phyloP scores from a whole-genome alignment of 768 basidiomycete species.

The Collybia nuda region DNA sequence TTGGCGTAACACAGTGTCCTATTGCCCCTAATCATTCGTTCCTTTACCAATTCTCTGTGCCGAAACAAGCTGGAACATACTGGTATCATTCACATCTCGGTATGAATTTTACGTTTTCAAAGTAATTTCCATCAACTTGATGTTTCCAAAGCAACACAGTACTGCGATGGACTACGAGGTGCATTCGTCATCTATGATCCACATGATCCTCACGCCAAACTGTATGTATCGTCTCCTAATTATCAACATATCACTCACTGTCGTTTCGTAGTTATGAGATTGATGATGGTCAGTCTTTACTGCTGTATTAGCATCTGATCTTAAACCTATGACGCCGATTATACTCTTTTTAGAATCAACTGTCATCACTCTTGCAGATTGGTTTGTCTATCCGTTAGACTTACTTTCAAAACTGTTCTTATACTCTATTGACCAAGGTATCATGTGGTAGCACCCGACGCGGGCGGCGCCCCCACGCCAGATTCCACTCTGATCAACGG shows the following conservation, averaged over 20 bases:
- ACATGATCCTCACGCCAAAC: slow-evolving; percentile 26
- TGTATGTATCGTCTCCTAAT: slow-evolving; percentile 21
- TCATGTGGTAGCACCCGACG: slow-evolving; percentile 24
- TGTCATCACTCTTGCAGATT: slow-evolving; percentile 38
- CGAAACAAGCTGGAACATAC: slow-evolving; percentile 24
- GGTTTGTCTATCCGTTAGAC: slow-evolving; percentile 18
- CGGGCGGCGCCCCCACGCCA: slow-evolving; percentile 15
- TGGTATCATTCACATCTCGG: slow-evolving; percentile 31
- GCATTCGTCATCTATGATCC: slow-evolving; percentile 37
- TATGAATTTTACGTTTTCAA: slow-evolving; percentile 17
- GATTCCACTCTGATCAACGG: slow-evolving; percentile 56
- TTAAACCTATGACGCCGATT: not conserved
- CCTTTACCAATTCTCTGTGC: slow-evolving; percentile 32
- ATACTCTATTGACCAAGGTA: slow-evolving; percentile 27
- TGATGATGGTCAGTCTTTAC: slow-evolving; percentile 4
- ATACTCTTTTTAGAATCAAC: slow-evolving; percentile 31
- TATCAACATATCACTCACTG: too few relatives aligned
- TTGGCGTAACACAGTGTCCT: slow-evolving; percentile 41
- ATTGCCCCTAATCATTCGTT: slow-evolving; percentile 36
- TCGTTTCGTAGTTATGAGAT: slow-evolving; percentile 10
- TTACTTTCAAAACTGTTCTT: not conserved
- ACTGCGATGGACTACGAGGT: slow-evolving; percentile 46
- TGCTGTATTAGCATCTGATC: not conserved
- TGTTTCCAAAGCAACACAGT: slow-evolving; percentile 37
- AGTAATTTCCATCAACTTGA: slow-evolving; percentile 20